Conservation (phyloP, 805 yeast genomes). For the Candida pseudofarinosa region DNA sequence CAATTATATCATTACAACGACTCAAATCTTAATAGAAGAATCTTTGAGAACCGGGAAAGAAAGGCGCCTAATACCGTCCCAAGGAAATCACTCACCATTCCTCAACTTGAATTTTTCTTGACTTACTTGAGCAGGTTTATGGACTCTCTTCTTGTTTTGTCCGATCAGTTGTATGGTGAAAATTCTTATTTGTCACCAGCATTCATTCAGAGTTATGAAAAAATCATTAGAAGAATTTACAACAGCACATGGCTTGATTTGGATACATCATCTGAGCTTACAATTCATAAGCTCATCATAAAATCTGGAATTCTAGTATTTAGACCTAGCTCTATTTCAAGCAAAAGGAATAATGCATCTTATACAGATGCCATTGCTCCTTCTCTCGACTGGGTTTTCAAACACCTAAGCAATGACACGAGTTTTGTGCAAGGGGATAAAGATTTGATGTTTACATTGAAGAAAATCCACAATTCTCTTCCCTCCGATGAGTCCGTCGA, state of each 20-base stretch:
- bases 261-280: conserved; percentile 10
- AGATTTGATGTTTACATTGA: conserved; percentile 16
- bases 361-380: conserved; percentile 14
- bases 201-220: conserved; percentile 21
- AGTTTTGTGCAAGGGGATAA: conserved; percentile 13
- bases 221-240: conserved; percentile 21
- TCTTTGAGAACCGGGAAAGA: conserved; percentile 9
- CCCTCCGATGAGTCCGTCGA: conserved; percentile 9
- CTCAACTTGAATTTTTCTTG: conserved; percentile 20
- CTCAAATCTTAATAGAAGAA: conserved; percentile 19
- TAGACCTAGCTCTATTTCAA: conserved; percentile 20
- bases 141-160: conserved; percentile 15
- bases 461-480: conserved; percentile 14
- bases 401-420: conserved; percentile 13
- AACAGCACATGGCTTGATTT: conserved; percentile 21
- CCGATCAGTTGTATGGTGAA: conserved; percentile 4
- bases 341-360: conserved; percentile 13
- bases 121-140: conserved; percentile 19
- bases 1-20: conserved; percentile 27
- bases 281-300: conserved; percentile 23
- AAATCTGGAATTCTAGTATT: conserved; percentile 27
- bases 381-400: conserved; percentile 23
- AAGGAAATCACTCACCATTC: conserved; percentile 18
- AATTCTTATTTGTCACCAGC: conserved; percentile 15
- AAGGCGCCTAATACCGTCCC: conserved; percentile 21